Evolutionary conservation across 1,284 basidiomycete genomes (phyloP), one percentile per base, ranked within the genome.

Genomic region (Schizopora paradoxa): DNA sequence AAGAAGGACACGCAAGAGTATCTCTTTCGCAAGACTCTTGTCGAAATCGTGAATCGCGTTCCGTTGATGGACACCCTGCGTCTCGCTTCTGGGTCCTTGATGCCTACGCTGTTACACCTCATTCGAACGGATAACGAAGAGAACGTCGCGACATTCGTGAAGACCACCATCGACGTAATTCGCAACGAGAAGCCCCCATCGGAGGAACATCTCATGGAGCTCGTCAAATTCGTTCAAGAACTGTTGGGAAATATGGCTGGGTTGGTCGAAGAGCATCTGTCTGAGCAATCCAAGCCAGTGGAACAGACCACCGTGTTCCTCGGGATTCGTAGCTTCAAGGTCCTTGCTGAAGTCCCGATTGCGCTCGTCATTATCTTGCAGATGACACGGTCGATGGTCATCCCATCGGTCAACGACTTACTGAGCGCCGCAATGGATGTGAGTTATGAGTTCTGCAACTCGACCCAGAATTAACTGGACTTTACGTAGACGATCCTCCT

Each of bases 101-200:
- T 91, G 64, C 75, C 74, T 39, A 77, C 77, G 38, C 76, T 97
- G 77, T 75, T 98, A 43, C 74, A 87, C 54, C 72, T 94, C 33
- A 73, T 99, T 33, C 85, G 87, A 39, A 73, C 82, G 53, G 97
- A 99, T 70, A 98, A 96, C 61, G 96, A 99, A 67, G 96, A 99
- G 60, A 96, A 94, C 59, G 96, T 89, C 2, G 77, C 87, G 25
- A 76, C 86, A 2, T 91, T 86, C 45, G 91, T 95, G 75, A 99
- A 99, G 67, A 87, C 86, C 48, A 78, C 96, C 58, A 85, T 93
- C 51, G 96, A 99, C 65, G 65, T 86, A 23, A 70, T 81, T 52
- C 80, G 87, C 35, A 73, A 72, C 18, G 82, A 80, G 58, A 73
- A 85, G 60, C 69, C 77, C n/a, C 69, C 89, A 45, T 79, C 84